Evolutionary conservation across 345 rosid species (phyloP), one percentile per base, ranked within the genome.

Genomic region (Gossypium arboreum): DNA sequence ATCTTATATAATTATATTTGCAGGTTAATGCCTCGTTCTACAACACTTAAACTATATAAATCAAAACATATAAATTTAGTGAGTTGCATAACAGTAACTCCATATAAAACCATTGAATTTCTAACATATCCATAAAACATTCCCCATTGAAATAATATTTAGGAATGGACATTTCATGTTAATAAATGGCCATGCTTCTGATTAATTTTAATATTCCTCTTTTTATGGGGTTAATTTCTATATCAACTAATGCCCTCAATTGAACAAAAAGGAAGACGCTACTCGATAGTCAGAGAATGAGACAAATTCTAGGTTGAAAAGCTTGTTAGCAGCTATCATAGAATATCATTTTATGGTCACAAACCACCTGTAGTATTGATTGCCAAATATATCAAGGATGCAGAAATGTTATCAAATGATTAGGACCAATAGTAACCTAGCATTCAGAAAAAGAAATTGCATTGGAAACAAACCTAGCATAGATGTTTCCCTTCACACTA

Each of bases 401-500:
- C 16, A 25, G 44, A 50, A 69, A 51, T 15, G 73, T 27, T 68
- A 68, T 16, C 59, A 69, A 50, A 50, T 51, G 24, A 50, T 18
- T 25, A 50, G 73, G 59, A 50, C 39, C 59, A 69, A 25, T 43
- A 69, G 16, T 25, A 69, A 51, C 58, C 9, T 13, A 47, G 16
- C 18, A 47, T 45, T 68, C 20, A 25, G 39, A 24, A 48, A 67
- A 68, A 50, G 34, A 50, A 8, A 50, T 50, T 9, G 27, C 24
- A 68, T 9, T 68, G 44, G 58, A 50, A 68, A 83, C 93, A 75
- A 64, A 96, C 99, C 95, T 72, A 41, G 87, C 78, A 80, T 78
- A 81, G 70, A 96, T 86, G 78, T 55, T 79, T 83, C 99, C 99
- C 74, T 88, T 85, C 55, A 93, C 92, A 72, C 80, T 86, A 60